These are phyloP conservation scores for Helenozyma rhizophorensis DNA, from an alignment of 805 yeast genomes.

Conservation along the genomic window DNA sequence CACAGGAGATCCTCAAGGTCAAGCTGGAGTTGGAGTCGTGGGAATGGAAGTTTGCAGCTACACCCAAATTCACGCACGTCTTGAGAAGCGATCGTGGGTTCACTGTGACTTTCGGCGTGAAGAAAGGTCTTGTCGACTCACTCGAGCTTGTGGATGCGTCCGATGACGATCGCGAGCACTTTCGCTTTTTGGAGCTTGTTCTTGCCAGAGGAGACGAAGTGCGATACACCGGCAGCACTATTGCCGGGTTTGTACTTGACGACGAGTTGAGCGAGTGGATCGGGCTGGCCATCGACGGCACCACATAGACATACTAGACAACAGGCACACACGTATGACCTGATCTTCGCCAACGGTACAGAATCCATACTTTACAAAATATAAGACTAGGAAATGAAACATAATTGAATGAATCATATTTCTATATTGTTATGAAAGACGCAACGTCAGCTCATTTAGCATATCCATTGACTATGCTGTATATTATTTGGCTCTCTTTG, in stretches of 20 bases:
- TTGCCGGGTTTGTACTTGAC: slow-evolving; percentile 42
- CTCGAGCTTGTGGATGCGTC: slow-evolving; percentile 14
- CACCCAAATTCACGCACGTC: slow-evolving; percentile 67
- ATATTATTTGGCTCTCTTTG: too few species aligned
- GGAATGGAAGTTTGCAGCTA: slow-evolving; percentile 72
- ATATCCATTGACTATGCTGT: too few species aligned
- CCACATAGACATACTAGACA: slow-evolving; percentile 18
- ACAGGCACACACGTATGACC: too few species aligned
- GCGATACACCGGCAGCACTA: slow-evolving; percentile 37
- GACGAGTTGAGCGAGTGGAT: slow-evolving; percentile 44
- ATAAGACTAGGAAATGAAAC: too few species aligned
- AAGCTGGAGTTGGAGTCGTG: slow-evolving; percentile 47
- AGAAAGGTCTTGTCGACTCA: slow-evolving; percentile 26
- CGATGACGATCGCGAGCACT: slow-evolving; percentile 17
- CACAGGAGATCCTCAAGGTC: slow-evolving; percentile 36
- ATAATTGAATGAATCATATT: too few species aligned
- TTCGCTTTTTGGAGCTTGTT: slow-evolving; percentile 29
- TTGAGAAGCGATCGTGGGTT: slow-evolving; percentile 33
- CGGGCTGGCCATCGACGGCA: slow-evolving; percentile 44
- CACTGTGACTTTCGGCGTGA: slow-evolving; percentile 40
- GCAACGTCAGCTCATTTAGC: too few species aligned
- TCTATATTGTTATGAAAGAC: too few species aligned
- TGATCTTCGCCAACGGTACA: too few species aligned
- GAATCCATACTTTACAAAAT: too few species aligned
- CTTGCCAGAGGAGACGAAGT: slow-evolving; percentile 23